phyloP scores from a whole-genome alignment of 2,329 filamentous ascomycete species.

The Sarocladium oryzae region DNA sequence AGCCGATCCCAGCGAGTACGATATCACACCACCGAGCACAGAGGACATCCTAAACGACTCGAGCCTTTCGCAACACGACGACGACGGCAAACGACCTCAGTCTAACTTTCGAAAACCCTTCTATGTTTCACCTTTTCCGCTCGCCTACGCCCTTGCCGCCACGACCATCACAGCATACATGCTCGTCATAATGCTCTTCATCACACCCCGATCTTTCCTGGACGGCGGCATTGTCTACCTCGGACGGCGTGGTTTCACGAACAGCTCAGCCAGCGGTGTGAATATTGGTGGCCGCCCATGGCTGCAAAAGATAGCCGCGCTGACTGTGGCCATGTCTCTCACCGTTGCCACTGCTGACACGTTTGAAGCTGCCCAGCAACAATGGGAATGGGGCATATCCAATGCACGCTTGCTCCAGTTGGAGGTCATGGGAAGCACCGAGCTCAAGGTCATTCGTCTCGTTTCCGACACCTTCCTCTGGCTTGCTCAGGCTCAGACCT shows the following conservation, averaged over 20 bases:
- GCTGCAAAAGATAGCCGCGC: conserved; percentile 77
- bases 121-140: conserved; percentile 87
- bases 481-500: conserved; percentile 93
- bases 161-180: conserved; percentile 89
- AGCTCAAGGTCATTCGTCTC: conserved; percentile 84
- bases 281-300: conserved; percentile 88
- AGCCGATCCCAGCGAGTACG: not conserved
- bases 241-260: conserved; percentile 77
- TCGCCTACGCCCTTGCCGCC: conserved; percentile 86
- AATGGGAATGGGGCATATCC: conserved; percentile 74
- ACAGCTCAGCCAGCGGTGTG: conserved; percentile 69
- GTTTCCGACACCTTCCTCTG: conserved; percentile 96
- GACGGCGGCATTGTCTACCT: conserved; percentile 78
- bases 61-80: conserved; percentile 22
- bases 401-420: conserved; percentile 71
- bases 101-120: conserved; percentile 78
- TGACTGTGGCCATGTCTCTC: conserved; percentile 74
- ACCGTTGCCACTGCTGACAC: conserved; percentile 92
- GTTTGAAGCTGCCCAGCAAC: conserved; percentile 72
- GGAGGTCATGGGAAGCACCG: conserved; percentile 73
- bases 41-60: conserved; percentile 22
- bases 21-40: not conserved
- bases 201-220: conserved; percentile 90
- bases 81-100: conserved; percentile 32
- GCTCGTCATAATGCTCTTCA: conserved; percentile 86